phyloP scores from a whole-genome alignment of 352 stramenopile genomes.

The Plasmopara muralis region DNA sequence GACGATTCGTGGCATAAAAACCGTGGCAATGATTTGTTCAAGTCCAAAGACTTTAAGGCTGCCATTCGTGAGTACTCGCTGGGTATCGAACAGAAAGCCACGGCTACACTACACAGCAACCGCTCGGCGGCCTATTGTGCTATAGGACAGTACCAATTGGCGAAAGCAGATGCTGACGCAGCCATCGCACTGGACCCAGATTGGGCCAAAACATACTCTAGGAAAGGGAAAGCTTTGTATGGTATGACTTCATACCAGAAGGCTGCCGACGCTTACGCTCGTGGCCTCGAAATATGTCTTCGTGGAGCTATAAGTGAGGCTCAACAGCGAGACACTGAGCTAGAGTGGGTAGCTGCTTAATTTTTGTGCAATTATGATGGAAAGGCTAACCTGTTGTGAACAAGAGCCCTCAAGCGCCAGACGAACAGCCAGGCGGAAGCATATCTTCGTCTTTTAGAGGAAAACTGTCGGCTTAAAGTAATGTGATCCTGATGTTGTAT shows the following conservation, averaged over 20 bases:
- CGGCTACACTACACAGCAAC: slow-evolving; percentile 73
- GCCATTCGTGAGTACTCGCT: slow-evolving; percentile 57
- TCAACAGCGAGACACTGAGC: slow-evolving; percentile 60
- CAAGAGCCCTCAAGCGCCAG: slow-evolving; percentile 57
- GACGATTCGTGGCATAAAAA: slow-evolving; percentile 68
- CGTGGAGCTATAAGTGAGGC: slow-evolving; percentile 59
- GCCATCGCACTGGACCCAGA: slow-evolving; percentile 57
- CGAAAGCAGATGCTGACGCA: slow-evolving; percentile 46
- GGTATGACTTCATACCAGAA: slow-evolving; percentile 52
- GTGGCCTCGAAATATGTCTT: slow-evolving; percentile 63
- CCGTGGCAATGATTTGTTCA: slow-evolving; percentile 61
- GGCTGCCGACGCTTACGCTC: slow-evolving; percentile 66
- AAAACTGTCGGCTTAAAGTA: slow-evolving; percentile 72
- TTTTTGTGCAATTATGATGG: background rate
- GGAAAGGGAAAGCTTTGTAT: slow-evolving; percentile 78
- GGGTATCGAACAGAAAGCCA: slow-evolving; percentile 44
- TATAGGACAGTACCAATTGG: slow-evolving; percentile 41
- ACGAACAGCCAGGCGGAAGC: slow-evolving; percentile 61
- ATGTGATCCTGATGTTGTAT: background rate
- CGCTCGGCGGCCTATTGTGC: slow-evolving; percentile 69
- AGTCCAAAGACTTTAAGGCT: slow-evolving; percentile 41
- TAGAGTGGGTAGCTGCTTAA: slow-evolving; percentile 37
- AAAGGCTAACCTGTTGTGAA: background rate
- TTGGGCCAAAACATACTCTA: slow-evolving; percentile 70
- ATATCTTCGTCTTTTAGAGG: slow-evolving; percentile 67